Conservation (phyloP, 2,329 filamentous ascomycete species). For the Claviceps paspali region DNA sequence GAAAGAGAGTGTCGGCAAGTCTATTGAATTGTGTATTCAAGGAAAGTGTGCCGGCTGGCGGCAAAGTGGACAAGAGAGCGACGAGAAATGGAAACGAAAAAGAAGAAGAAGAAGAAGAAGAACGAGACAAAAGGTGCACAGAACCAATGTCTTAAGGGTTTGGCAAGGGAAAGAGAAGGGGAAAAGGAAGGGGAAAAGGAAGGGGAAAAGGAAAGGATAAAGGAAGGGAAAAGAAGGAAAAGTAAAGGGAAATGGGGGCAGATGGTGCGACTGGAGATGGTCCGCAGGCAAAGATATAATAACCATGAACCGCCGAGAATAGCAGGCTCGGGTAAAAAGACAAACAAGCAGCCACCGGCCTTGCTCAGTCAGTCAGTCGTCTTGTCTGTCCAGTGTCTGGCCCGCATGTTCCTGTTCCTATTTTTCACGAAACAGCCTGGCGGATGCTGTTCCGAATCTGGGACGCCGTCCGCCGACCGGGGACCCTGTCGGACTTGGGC, state of each 20-base stretch:
- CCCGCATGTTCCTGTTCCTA: constrained; percentile 4
- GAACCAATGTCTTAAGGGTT: too few relatives aligned
- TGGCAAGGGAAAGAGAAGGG: too few relatives aligned
- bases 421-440: constrained; percentile 10
- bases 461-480: constrained; percentile 6
- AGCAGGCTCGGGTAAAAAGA: not conserved
- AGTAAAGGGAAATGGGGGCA: too few relatives aligned
- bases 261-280: constrained; percentile 1
- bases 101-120: too few relatives aligned
- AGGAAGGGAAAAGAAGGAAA: constrained; percentile 2
- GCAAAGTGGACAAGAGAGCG: too few relatives aligned
- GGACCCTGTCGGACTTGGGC: constrained; percentile 6
- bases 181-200: too few relatives aligned
- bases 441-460: constrained; percentile 9
- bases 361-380: constrained; percentile 1
- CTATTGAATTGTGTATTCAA: too few relatives aligned
- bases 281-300: constrained; percentile 8
- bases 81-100: too few relatives aligned
- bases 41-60: too few relatives aligned
- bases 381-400: not conserved
- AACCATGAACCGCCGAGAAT: not conserved
- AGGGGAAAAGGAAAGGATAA: constrained; percentile 6
- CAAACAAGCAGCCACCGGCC: not conserved
- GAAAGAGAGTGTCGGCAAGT: too few relatives aligned
- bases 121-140: too few relatives aligned